Evolutionary conservation across 2,329 filamentous ascomycete genomes (phyloP).

Genomic region (Phoma sp.): DNA sequence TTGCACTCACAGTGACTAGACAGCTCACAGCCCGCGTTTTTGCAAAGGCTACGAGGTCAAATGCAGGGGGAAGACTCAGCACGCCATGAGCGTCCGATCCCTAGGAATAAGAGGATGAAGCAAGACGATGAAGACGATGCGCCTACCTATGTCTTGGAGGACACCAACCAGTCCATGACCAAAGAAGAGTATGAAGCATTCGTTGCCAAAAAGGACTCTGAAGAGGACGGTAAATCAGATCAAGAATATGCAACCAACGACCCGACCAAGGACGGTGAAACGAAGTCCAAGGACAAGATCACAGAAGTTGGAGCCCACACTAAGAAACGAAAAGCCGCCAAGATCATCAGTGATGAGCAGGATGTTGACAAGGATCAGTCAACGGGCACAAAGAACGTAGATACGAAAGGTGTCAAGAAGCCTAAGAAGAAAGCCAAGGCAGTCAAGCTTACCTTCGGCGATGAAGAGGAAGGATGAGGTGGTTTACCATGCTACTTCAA

Average conservation of each 20-base stretch:
- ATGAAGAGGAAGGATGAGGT: slow-evolving; percentile 39
- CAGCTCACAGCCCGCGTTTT: slow-evolving; percentile 59
- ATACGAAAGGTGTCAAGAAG: slow-evolving; percentile 37
- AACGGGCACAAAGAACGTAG: slow-evolving; percentile 14
- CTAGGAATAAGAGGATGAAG: slow-evolving; percentile 54
- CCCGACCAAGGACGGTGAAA: slow-evolving; percentile 1
- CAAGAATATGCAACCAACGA: slow-evolving; percentile 12
- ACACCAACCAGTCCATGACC: slow-evolving; percentile 68
- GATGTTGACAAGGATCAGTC: slow-evolving; percentile 24
- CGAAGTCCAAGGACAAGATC: slow-evolving; percentile 40
- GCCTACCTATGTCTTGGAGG: slow-evolving; percentile 77
- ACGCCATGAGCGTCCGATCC: slow-evolving; percentile 54
- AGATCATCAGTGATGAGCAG: slow-evolving; percentile 43
- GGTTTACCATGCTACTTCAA: neutral
- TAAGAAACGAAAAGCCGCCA: slow-evolving; percentile 50
- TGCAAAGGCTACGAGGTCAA: slow-evolving; percentile 59
- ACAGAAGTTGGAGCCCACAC: slow-evolving; percentile 40
- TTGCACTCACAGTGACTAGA: slow-evolving; percentile 50
- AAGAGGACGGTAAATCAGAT: slow-evolving; percentile 15
- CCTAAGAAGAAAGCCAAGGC: slow-evolving; percentile 47
- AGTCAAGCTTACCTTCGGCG: slow-evolving; percentile 49
- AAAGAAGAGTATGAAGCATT: slow-evolving; percentile 60
- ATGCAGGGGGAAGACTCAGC: slow-evolving; percentile 59
- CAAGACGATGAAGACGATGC: slow-evolving; percentile 76
- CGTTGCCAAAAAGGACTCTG: slow-evolving; percentile 39